Percentiles rank a stretch among this genome's conserved stretches.
phyloP scores from a whole-genome alignment of 179 eudicot species.

The Carnegiea gigantea region DNA sequence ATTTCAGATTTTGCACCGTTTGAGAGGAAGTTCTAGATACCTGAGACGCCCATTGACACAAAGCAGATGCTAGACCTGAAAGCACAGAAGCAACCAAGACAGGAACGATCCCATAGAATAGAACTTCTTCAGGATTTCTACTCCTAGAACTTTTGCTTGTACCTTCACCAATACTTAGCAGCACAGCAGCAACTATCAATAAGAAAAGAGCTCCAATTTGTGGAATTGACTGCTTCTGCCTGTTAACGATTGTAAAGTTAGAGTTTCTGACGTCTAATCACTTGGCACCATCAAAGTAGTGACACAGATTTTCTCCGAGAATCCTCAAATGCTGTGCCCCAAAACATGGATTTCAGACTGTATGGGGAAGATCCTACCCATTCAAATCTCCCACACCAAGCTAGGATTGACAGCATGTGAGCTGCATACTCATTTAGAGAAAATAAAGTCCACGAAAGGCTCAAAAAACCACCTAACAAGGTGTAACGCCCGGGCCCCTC shows the following conservation, averaged over 20 bases:
- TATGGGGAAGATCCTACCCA: not conserved
- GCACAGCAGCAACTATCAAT: slow-evolving; percentile 84
- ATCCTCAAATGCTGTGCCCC: not conserved
- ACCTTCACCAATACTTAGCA: slow-evolving; percentile 91
- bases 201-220: slow-evolving; percentile 92
- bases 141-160: slow-evolving; percentile 67
- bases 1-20: not conserved
- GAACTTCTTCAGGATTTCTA: slow-evolving; percentile 62
- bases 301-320: not conserved
- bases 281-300: not conserved
- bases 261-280: not conserved
- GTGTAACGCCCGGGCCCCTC: too few relatives aligned
- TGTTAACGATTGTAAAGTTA: slow-evolving; percentile 28
- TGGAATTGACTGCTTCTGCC: slow-evolving; percentile 93
- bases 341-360: not conserved
- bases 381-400: not conserved
- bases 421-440: not conserved
- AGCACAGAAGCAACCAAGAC: slow-evolving; percentile 86
- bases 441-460: not conserved
- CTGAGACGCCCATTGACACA: slow-evolving; percentile 99
- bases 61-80: slow-evolving; percentile 91
- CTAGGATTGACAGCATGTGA: not conserved
- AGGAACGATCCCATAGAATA: slow-evolving; percentile 84
- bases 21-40: slow-evolving; percentile 38
- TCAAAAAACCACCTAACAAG: not conserved